Evolutionary conservation across 768 basidiomycete genomes (phyloP).

Genomic region (Hydnomerulius pinastri): DNA sequence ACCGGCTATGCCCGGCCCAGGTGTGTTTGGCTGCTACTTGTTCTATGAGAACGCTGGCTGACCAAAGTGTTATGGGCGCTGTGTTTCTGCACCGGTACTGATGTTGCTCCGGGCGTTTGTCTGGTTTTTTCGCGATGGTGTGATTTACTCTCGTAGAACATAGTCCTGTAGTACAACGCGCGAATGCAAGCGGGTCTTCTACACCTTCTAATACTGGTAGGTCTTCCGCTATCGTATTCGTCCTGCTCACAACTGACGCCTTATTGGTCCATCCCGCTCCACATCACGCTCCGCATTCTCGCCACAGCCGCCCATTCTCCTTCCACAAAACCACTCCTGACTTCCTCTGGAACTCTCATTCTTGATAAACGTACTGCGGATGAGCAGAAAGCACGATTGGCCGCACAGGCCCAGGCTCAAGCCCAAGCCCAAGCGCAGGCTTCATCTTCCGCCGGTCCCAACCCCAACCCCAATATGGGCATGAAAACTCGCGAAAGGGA

Average conservation of each 20-base stretch:
- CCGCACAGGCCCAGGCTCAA: conserved; percentile 11
- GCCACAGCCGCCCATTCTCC: conserved; percentile 29
- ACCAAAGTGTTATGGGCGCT: conserved; percentile 3
- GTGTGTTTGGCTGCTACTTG: conserved; percentile 12
- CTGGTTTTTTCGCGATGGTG: conserved; percentile 12
- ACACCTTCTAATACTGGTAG: conserved; percentile 28
- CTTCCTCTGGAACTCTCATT: conserved; percentile 25
- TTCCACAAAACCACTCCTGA: conserved; percentile 28
- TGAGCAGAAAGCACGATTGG: conserved; percentile 27
- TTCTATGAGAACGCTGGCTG: background rate
- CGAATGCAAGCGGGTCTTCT: conserved; percentile 24
- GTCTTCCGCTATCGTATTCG: conserved; percentile 5
- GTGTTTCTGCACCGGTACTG: background rate
- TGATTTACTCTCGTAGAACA: conserved; percentile 19
- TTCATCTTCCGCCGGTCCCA: conserved; percentile 18
- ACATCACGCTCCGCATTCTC: background rate
- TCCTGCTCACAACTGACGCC: conserved; percentile 4
- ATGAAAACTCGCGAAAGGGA: conserved; percentile 27
- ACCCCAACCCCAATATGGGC: conserved; percentile 20
- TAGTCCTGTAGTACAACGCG: conserved; percentile 30
- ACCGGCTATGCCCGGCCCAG: conserved; percentile 35
- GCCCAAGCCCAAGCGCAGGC: conserved; percentile 17
- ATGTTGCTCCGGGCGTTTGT: background rate
- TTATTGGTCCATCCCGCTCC: background rate
- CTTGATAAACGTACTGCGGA: conserved; percentile 34